phyloP scores from a whole-genome alignment of 306 rosid species.

The Albizia julibrissin region DNA sequence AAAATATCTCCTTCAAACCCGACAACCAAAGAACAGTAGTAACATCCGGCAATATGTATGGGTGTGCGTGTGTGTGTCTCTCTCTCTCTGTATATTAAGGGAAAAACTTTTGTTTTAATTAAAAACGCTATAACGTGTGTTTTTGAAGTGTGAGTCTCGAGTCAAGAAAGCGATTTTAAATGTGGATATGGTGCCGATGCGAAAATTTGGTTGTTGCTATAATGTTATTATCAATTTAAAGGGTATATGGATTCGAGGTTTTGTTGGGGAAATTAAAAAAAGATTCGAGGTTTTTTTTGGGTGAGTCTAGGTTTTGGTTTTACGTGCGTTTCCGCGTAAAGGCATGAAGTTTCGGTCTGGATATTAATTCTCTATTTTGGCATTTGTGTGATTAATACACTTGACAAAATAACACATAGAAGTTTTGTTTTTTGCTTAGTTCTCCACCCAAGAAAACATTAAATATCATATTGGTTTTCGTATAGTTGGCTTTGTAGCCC shows the following conservation, averaged over 20 bases:
- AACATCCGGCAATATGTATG: neutral
- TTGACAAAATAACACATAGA: neutral
- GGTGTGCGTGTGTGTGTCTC: neutral
- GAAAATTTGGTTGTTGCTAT: neutral
- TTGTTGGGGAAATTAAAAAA: too few species aligned
- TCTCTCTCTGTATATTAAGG: too few species aligned
- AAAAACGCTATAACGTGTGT: neutral
- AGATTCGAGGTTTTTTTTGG: too few species aligned
- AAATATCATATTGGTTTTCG: neutral
- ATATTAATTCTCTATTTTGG: neutral
- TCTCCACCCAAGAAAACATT: neutral
- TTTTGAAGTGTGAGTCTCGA: neutral
- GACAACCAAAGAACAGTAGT: neutral
- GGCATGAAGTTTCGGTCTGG: neutral
- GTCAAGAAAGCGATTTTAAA: neutral
- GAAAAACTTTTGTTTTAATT: neutral
- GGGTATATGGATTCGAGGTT: too few species aligned
- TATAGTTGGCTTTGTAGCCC: too few species aligned
- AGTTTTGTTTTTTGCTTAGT: neutral
- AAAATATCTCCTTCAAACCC: neutral
- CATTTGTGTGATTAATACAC: too few species aligned
- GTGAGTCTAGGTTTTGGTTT: too few species aligned
- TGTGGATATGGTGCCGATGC: neutral
- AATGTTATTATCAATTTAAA: neutral
- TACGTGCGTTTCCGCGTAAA: neutral